These are phyloP conservation scores for Phytopythium ostracodes DNA, from an alignment of 352 stramenopile genomes.

Conservation along the genomic window DNA sequence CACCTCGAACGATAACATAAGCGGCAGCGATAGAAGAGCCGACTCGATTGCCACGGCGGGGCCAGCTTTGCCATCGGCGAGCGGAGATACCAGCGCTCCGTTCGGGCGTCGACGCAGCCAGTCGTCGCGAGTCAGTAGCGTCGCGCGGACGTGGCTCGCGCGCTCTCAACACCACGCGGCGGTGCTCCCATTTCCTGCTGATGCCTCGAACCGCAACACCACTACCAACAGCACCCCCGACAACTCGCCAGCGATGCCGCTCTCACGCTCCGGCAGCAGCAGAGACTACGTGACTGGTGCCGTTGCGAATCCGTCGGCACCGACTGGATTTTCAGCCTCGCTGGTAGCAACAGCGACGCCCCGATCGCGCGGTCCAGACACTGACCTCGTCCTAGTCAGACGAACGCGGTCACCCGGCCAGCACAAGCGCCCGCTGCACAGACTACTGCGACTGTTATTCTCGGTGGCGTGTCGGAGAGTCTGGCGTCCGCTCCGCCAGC, in stretches of 20 bases:
- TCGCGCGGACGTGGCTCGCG: neutral
- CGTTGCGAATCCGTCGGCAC: neutral
- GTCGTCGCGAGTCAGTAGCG: neutral
- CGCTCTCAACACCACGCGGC: neutral
- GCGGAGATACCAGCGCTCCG: neutral
- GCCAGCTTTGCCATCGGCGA: neutral
- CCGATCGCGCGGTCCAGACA: neutral
- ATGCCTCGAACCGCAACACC: neutral
- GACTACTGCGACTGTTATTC: neutral
- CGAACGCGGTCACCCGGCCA: too few species aligned
- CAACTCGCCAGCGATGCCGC: neutral
- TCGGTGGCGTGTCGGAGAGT: neutral
- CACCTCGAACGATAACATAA: too few species aligned
- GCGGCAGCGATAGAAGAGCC: neutral
- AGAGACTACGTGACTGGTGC: constrained; percentile 3
- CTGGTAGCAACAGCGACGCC: neutral
- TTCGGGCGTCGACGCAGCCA: neutral
- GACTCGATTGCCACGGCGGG: neutral
- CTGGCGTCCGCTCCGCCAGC: constrained; percentile 19
- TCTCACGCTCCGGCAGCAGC: neutral
- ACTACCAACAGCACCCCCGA: neutral
- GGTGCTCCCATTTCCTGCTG: neutral
- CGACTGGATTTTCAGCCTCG: neutral
- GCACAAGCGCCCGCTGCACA: neutral
- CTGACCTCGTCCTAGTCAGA: neutral